A percentile compares a stretch with the other conserved stretches of the same genome.
Evolutionary conservation across 1,284 basidiomycete species (phyloP).

Genomic region (Ustilago trichophora): DNA sequence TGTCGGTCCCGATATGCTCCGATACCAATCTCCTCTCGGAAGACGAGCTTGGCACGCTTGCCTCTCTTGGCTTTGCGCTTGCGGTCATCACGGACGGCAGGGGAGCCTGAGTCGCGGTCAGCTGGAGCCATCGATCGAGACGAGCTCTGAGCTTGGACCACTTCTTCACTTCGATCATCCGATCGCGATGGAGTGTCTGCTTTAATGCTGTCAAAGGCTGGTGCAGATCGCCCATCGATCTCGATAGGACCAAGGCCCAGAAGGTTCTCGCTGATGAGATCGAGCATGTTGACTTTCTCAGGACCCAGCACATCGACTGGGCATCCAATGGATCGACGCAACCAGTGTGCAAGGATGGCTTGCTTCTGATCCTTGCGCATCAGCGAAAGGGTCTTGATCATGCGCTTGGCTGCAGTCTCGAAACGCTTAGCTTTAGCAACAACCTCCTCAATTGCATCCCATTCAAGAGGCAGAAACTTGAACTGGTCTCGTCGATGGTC

Average conservation of each 20-base stretch:
- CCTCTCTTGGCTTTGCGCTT: conserved; percentile 55
- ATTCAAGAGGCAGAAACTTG: conserved; percentile 45
- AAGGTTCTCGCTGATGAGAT: conserved; percentile 32
- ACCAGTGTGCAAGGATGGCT: conserved; percentile 37
- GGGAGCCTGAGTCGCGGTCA: conserved; percentile 31
- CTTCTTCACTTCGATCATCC: conserved; percentile 10
- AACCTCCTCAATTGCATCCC: conserved; percentile 46
- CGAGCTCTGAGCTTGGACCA: conserved; percentile 6
- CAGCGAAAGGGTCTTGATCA: conserved; percentile 52
- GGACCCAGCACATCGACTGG: conserved; percentile 52
- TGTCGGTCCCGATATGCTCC: conserved; percentile 37
- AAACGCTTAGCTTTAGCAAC: conserved; percentile 44
- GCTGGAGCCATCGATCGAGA: conserved; percentile 7
- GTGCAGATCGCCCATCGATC: conserved; percentile 2
- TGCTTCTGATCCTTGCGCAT: conserved; percentile 43
- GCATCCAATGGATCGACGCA: conserved; percentile 47
- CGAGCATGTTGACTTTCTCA: conserved; percentile 46
- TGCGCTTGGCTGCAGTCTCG: conserved; percentile 44
- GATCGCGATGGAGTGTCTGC: conserved; percentile 14
- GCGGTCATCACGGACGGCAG: conserved; percentile 31
- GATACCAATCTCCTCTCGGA: conserved; percentile 60
- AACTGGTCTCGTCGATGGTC: conserved; percentile 44
- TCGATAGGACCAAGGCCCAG: conserved; percentile 11
- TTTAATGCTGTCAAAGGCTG: conserved; percentile 11
- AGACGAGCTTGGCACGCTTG: conserved; percentile 64